Evolutionary conservation across 148 eudicot species (phyloP).

Genomic region (Persicaria tinctoria): DNA sequence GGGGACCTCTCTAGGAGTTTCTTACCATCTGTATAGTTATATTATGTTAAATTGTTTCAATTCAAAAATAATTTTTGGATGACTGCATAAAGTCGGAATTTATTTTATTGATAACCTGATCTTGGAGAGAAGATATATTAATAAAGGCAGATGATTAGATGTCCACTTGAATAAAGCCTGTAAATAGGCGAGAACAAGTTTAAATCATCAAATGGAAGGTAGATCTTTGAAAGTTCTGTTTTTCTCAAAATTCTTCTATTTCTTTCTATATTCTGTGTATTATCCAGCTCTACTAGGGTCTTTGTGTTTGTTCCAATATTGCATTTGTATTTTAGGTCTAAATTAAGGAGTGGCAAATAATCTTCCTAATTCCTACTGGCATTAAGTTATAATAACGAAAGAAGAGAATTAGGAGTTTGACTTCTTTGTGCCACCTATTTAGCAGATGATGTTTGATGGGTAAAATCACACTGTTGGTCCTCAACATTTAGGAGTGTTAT

Average conservation of each 20-base stretch:
- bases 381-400: too few species aligned
- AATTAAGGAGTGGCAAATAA: too few species aligned
- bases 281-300: background rate
- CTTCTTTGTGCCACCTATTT: background rate
- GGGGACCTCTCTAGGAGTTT: background rate
- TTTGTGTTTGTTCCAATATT: background rate
- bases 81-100: background rate
- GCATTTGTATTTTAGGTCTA: background rate
- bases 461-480: background rate
- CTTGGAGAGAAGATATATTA: background rate
- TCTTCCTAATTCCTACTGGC: too few species aligned
- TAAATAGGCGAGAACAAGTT: background rate
- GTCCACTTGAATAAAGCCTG: background rate
- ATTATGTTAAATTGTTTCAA: background rate
- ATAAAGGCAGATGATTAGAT: background rate
- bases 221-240: background rate
- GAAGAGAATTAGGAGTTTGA: too few species aligned
- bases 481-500: background rate
- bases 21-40: background rate
- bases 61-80: background rate
- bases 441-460: background rate
- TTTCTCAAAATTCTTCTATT: background rate
- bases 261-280: background rate
- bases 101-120: background rate
- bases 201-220: background rate